Percentiles rank a stretch among this genome's conserved stretches.
These are phyloP conservation scores for Boletus sp. DNA, from an alignment of 1,284 basidiomycete species.

Conservation along the genomic window DNA sequence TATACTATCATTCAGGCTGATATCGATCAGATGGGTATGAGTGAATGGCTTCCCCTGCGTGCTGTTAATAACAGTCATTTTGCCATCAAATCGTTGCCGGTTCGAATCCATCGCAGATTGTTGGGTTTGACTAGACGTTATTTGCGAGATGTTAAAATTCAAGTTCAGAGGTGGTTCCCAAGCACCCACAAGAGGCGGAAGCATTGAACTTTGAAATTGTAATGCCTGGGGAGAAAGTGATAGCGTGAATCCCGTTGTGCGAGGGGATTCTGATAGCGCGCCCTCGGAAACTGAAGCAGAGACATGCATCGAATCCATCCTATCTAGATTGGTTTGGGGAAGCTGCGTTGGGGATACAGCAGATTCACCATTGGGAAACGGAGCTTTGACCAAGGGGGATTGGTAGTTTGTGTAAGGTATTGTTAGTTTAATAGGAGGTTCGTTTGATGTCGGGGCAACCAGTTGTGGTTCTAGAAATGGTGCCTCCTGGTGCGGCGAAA, in stretches of 20 bases:
- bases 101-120: background rate
- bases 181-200: constrained; percentile 15
- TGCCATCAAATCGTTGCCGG: constrained; percentile 15
- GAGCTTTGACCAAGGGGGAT: background rate
- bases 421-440: background rate
- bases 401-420: background rate
- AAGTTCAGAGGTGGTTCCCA: constrained; percentile 21
- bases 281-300: background rate
- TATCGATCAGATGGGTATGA: constrained; percentile 21
- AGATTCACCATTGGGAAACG: background rate
- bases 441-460: background rate
- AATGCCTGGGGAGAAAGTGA: constrained; percentile 3
- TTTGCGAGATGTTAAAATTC: constrained; percentile 15
- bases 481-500: background rate
- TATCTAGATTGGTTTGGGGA: background rate
- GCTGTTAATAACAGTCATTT: constrained; percentile 21
- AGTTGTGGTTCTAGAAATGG: background rate
- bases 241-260: background rate
- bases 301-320: constrained; percentile 2
- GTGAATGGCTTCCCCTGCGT: constrained; percentile 22
- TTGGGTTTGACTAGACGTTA: background rate
- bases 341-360: background rate
- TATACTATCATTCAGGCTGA: constrained; percentile 20
- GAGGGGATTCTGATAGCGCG: background rate
- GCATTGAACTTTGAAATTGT: constrained; percentile 4